These are phyloP conservation scores for Hippophae tibetana DNA, from an alignment of 306 rosid species.

Conservation along the genomic window DNA sequence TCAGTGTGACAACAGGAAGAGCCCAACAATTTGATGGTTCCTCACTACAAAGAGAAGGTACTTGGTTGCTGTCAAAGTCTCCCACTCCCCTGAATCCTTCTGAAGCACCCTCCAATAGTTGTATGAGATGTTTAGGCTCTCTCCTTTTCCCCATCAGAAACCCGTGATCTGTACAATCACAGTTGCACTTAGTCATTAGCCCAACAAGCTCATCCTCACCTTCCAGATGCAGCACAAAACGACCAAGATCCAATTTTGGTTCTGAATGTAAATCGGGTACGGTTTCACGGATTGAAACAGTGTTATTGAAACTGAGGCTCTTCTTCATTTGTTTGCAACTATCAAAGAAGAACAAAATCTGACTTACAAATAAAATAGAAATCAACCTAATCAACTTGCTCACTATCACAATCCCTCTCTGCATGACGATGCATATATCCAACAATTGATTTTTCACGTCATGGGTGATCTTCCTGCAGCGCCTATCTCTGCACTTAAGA, in stretches of 20 bases:
- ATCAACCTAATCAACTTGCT: slow-evolving; percentile 43
- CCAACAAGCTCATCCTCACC: slow-evolving; percentile 68
- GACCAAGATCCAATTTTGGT: slow-evolving; percentile 37
- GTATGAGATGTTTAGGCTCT: slow-evolving; percentile 42
- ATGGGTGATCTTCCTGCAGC: slow-evolving; percentile 43
- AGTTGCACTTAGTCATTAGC: slow-evolving; percentile 44
- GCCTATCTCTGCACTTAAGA: slow-evolving; percentile 19
- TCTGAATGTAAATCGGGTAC: slow-evolving; percentile 22
- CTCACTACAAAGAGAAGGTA: slow-evolving; percentile 39
- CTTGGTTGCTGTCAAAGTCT: slow-evolving; percentile 41
- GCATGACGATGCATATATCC: slow-evolving; percentile 44
- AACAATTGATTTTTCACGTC: slow-evolving; percentile 28
- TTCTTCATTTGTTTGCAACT: slow-evolving; percentile 27
- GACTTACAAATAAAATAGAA: slow-evolving; percentile 36
- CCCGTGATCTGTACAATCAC: slow-evolving; percentile 64
- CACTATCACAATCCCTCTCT: slow-evolving; percentile 44
- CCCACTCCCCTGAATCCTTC: slow-evolving; percentile 52
- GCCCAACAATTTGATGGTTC: slow-evolving; percentile 68
- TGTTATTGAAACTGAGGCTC: slow-evolving; percentile 11
- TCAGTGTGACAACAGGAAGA: slow-evolving; percentile 68
- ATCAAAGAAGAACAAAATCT: slow-evolving; percentile 23
- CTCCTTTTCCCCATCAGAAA: slow-evolving; percentile 45
- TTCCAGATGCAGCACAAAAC: slow-evolving; percentile 72
- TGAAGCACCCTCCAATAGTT: slow-evolving; percentile 43
- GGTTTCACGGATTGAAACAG: slow-evolving; percentile 13